phyloP scores from a whole-genome alignment of 805 yeast genomes.

The Huiozyma sinensis region DNA sequence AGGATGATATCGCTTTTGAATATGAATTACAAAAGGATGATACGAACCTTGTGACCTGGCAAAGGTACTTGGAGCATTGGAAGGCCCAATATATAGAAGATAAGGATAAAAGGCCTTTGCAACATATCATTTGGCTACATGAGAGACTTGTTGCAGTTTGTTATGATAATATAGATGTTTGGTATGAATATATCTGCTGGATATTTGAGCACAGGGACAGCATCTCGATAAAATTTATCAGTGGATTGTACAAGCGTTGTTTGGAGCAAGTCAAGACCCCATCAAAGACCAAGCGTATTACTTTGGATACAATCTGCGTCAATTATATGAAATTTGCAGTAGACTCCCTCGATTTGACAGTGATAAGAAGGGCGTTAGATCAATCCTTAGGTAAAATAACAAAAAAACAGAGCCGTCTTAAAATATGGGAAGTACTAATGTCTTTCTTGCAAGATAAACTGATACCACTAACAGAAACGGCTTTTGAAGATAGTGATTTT shows the following conservation, averaged over 20 bases:
- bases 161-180: constrained; percentile 9
- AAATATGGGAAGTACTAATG: constrained; percentile 19
- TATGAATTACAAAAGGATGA: constrained; percentile 33
- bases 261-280: constrained; percentile 16
- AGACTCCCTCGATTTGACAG: constrained; percentile 28
- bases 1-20: constrained; percentile 36
- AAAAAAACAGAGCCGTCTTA: constrained; percentile 11
- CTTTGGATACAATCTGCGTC: constrained; percentile 41
- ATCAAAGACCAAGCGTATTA: background rate
- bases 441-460: constrained; percentile 12
- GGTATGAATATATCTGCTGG: constrained; percentile 33
- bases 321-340: constrained; percentile 40
- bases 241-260: constrained; percentile 20
- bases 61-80: constrained; percentile 33
- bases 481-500: background rate
- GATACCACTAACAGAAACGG: constrained; percentile 9
- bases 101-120: constrained; percentile 6
- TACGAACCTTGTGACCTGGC: constrained; percentile 33
- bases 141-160: constrained; percentile 30
- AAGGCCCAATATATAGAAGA: constrained; percentile 4
- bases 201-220: background rate
- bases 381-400: constrained; percentile 9
- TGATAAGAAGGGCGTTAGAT: constrained; percentile 21
- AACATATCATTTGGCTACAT: constrained; percentile 19
- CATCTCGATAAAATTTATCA: background rate